phyloP scores from a whole-genome alignment of 306 rosid genomes.

The Cucumis sativus region Cucumber_9930_V3 NC_026660.2:30227501-30228000 shows the following conservation, averaged over 20 bases:
- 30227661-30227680: neutral
- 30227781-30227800: neutral
- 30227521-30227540: neutral
- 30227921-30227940: neutral
- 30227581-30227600: neutral
- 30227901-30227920: neutral
- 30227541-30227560: neutral
- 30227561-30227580: neutral
- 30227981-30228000: neutral
- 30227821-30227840: neutral
- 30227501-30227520: neutral
- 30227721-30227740: neutral
- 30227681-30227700: neutral
- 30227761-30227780: constrained; percentile 2
- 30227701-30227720: neutral
- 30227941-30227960: neutral
- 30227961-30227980: neutral
- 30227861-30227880: neutral
- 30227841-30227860: constrained; percentile 1
- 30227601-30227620: neutral
- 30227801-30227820: neutral
- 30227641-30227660: neutral
- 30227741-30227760: neutral
- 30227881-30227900: neutral
- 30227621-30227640: neutral